phyloP scores from a whole-genome alignment of 148 eudicot genomes.

The Fallopia convolvulus region DNA sequence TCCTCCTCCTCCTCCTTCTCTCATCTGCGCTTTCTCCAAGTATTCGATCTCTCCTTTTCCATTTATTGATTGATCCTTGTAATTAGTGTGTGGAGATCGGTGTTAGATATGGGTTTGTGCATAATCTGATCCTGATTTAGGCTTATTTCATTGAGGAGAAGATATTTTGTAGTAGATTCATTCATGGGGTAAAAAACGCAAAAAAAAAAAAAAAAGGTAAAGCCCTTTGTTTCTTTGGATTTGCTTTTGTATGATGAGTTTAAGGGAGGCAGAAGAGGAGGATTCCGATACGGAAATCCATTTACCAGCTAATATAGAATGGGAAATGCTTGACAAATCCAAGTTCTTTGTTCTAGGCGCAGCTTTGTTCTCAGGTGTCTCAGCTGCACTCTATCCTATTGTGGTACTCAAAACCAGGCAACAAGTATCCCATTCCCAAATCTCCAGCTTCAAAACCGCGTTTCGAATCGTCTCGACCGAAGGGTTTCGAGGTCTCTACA shows the following conservation, averaged over 20 bases:
- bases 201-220: background rate
- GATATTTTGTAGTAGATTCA: background rate
- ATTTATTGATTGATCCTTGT: background rate
- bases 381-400: constrained; percentile 59
- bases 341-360: constrained; percentile 84
- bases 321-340: constrained; percentile 88
- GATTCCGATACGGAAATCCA: constrained; percentile 56
- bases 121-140: background rate
- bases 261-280: constrained; percentile 59
- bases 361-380: constrained; percentile 78
- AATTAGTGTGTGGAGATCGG: no score
- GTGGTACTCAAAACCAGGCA: constrained; percentile 82
- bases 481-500: constrained; percentile 54
- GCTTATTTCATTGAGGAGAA: background rate
- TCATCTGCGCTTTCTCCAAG: constrained; percentile 30
- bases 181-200: no score
- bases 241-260: constrained; percentile 49
- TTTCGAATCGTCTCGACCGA: constrained; percentile 32
- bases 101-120: no score
- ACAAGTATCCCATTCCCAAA: constrained; percentile 46
- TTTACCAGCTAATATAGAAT: constrained; percentile 75
- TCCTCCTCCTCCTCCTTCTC: constrained; percentile 12
- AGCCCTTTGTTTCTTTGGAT: background rate
- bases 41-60: constrained; percentile 23
- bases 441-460: constrained; percentile 36